Evolutionary conservation across 345 rosid genomes (phyloP), one percentile per base, ranked within the genome.

Genomic region (Lenwebbia sp.): DNA sequence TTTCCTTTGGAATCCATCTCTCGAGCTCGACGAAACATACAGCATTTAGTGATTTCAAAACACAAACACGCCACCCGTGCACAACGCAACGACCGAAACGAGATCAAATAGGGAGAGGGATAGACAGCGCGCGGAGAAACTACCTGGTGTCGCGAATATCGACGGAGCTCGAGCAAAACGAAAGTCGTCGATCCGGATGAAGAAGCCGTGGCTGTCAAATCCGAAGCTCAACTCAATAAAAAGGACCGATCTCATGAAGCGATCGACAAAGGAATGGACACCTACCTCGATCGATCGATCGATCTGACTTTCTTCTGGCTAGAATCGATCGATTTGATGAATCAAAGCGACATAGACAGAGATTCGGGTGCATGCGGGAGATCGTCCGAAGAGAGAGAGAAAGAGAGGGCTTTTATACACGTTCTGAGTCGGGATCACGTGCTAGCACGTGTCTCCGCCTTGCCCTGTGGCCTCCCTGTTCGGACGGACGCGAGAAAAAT

Each of bases 381-480:
- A 33, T 65, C 25, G 76, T 8, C 5, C 41, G 1, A 28, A 15
- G 2, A 1, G 2, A 9, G 25, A 7, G 6, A 3, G 41, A 15
- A 0, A 2, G 3, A 0, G 6, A 1, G 81, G 5, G 81, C 0
- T 37, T 70, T 37, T 37, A 37, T 37, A 33, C 26, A 1, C 25
- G 47, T 4, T 4, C 81, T 0, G 1, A 10, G 6, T 1, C 12
- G 11, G 26, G 47, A 37, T 70, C 78, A 70, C 78, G 78, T 70
- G 47, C 41, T 0, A 37, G 44, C 76, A 37, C 44, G 76, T 65
- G 44, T 17, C 44, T 21, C 25, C 25, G 22, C 9, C 56, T 19
- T 23, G 8, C 22, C 76, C 74, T 3, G 40, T 1, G 75, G 76
- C 76, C 41, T 15, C 41, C 56, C 10, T 54, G 75, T 15, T 30